A percentile compares a stretch with the other conserved stretches of the same genome.
phyloP scores from a whole-genome alignment of 2,329 filamentous ascomycete species.

The Fusarium sacchari region DNA sequence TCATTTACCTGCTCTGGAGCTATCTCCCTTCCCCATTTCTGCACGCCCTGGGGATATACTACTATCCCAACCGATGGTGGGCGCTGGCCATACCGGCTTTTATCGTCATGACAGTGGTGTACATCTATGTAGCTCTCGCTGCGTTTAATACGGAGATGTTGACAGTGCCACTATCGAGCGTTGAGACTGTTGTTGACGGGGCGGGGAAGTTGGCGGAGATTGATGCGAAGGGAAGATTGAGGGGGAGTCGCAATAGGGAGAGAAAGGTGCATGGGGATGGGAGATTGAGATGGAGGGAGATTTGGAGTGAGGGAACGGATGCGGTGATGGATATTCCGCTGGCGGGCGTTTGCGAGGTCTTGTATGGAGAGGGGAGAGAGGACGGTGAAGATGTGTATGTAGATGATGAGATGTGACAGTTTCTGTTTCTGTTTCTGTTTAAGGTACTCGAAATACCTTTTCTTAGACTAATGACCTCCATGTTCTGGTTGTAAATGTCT shows the following conservation, averaged over 20 bases:
- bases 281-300: slow-evolving; percentile 74
- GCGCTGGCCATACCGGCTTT: slow-evolving; percentile 90
- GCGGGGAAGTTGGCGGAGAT: slow-evolving; percentile 86
- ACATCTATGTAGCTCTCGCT: slow-evolving; percentile 93
- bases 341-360: slow-evolving; percentile 91
- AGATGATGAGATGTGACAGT: slow-evolving; percentile 7
- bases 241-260: slow-evolving; percentile 51
- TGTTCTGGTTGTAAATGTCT: not conserved
- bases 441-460: not conserved
- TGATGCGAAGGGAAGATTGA: slow-evolving; percentile 71
- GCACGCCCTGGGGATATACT: slow-evolving; percentile 91
- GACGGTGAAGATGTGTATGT: slow-evolving; percentile 37
- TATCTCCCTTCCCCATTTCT: slow-evolving; percentile 93
- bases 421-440: not conserved
- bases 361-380: slow-evolving; percentile 75
- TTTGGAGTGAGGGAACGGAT: slow-evolving; percentile 95
- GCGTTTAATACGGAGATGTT: slow-evolving; percentile 90
- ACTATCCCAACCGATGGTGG: slow-evolving; percentile 99
- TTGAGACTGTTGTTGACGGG: slow-evolving; percentile 93
- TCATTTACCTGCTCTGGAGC: slow-evolving; percentile 80
- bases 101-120: slow-evolving; percentile 86
- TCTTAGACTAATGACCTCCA: not conserved
- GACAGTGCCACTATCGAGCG: slow-evolving; percentile 79
- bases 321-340: slow-evolving; percentile 97
- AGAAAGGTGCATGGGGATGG: slow-evolving; percentile 51